Base-by-base conservation (phyloP, 2,329 filamentous ascomycete genomes). In the Leptodontidium sp. region DNA sequence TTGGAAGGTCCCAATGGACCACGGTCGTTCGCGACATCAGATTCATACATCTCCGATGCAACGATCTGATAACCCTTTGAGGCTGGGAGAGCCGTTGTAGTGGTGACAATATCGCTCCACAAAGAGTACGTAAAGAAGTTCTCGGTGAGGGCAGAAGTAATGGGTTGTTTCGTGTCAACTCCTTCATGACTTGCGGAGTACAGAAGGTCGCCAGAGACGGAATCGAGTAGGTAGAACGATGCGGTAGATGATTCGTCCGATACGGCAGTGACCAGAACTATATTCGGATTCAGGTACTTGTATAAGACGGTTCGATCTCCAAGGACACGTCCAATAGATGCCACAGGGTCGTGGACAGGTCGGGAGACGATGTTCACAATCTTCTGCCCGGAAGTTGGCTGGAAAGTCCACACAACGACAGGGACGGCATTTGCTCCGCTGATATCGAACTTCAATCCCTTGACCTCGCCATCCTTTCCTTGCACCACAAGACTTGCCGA, bases 81-180 rank as follows among this genome's bases (percentile, higher is more conserved):
- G 4, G 83, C 80, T 66, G 86, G 84, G n/a, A 84, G 81, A 2
- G 82, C 87, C 53, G 84, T 81, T 40, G 90, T 84, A 2, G 82
- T 81, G 77, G 90, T 90, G 3, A 82, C 80, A 77, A 90, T 90
- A 64, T 78, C 81, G 45, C 86, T 87, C 75, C 87, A 91, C 79
- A 94, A 92, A 8, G 93, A 91, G 82, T 97, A 98, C 7, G 90
- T 87, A 77, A 97, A 94, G 94, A 95, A 98, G 81, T 99, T 98
- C 83, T 99, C 96, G 0, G 94, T 92, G 64, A 98, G 85, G 32
- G 89, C 87, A 52, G 94, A 93, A 26, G 91, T 85, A 69, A 97
- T 91, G 0, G 90, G 86, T 77, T 94, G 91, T 59, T 81, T 84
- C 0, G 87, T 84, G 77, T 98, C 94, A 43, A 97, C 89, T 4